Evolutionary conservation across 2,329 filamentous ascomycete species (phyloP), one percentile per base, ranked within the genome.

Genomic region (Aphanocladium album): DNA sequence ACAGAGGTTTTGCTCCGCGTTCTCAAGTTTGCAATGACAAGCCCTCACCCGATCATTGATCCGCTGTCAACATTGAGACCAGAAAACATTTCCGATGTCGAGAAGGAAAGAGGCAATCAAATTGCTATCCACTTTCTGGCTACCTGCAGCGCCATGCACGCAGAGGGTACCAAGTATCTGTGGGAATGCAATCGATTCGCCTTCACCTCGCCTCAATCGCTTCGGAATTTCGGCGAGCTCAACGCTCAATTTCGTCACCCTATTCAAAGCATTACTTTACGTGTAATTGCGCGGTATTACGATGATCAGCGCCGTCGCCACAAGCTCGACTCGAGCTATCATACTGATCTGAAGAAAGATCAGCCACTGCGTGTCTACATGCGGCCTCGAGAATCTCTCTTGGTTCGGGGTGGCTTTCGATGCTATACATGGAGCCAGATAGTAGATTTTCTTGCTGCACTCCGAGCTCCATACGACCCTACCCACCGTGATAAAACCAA

Each of bases 341-440:
- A 82, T 62, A 69, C 70, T 2, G 73, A 75, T 46, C 64, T 81
- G 46, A 77, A 73, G 62, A 77, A 73, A 57, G 71, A 76, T 7
- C 71, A 79, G 19, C 67, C 67, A 11, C 71, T 83, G 39, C 74
- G 72, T 46, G 73, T 82, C 4, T 71, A 76, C 27, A 72, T 70
- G 35, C 76, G 80, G 2, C 72, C 75, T 21, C 77, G 73, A 45
- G 80, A 81, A 57, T 73, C 75, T 2, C 78, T 73, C 16, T 71
- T 82, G 27, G 73, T 79, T 33, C 76, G 79, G n/a, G 75, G 77
- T 23, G 81, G 81, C 19, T 83, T 84, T 62, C 78, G 80, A 51
- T 80, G 78, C 65, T 84, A 84, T 67, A 75, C 79, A 3, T 84
- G 81, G 81, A 76, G 75, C 37, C 81, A 83, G 65, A 72, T 83